Percentiles rank a stretch among this genome's conserved stretches.
Evolutionary conservation across 805 yeast genomes (phyloP).

Genomic region (Wickerhamiella spandovensis): DNA sequence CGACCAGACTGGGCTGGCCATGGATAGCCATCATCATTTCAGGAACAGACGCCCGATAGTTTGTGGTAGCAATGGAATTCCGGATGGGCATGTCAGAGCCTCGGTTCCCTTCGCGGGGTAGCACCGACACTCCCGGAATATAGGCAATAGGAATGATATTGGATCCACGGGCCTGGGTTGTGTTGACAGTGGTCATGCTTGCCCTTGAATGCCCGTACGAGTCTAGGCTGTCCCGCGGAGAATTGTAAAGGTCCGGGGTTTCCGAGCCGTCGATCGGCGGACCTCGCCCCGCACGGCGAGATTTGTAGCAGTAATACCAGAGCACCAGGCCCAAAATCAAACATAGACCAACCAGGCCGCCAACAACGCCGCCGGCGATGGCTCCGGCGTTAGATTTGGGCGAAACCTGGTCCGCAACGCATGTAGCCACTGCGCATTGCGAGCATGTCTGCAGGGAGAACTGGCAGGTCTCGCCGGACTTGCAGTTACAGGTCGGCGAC

Average conservation of each 20-base stretch:
- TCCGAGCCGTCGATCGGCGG: constrained; percentile 1
- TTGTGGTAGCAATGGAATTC: constrained; percentile 28
- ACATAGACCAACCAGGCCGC: constrained; percentile 38
- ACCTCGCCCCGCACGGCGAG: constrained; percentile 2
- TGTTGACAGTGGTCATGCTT: constrained; percentile 16
- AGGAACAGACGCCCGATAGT: constrained; percentile 32
- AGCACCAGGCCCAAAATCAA: constrained; percentile 23
- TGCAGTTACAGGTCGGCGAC: constrained; percentile 26
- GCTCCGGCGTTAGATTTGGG: constrained; percentile 35
- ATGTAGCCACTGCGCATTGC: constrained; percentile 42
- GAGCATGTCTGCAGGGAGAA: constrained; percentile 44
- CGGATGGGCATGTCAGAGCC: constrained; percentile 19
- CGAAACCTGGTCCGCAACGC: constrained; percentile 20
- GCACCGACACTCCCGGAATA: constrained; percentile 69
- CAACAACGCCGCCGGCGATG: constrained; percentile 61
- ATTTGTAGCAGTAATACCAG: constrained; percentile 12
- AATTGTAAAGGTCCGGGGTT: constrained; percentile 12
- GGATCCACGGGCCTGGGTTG: constrained; percentile 43
- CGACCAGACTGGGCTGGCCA: constrained; percentile 61
- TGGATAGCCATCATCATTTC: constrained; percentile 51
- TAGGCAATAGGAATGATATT: constrained; percentile 85
- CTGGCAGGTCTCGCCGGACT: constrained; percentile 38
- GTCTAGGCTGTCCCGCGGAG: constrained; percentile 28
- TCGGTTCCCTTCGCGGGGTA: constrained; percentile 13
- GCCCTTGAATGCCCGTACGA: constrained; percentile 11